Base-by-base conservation (phyloP, 2,329 filamentous ascomycete species). In the Aspergillus sp. region DNA sequence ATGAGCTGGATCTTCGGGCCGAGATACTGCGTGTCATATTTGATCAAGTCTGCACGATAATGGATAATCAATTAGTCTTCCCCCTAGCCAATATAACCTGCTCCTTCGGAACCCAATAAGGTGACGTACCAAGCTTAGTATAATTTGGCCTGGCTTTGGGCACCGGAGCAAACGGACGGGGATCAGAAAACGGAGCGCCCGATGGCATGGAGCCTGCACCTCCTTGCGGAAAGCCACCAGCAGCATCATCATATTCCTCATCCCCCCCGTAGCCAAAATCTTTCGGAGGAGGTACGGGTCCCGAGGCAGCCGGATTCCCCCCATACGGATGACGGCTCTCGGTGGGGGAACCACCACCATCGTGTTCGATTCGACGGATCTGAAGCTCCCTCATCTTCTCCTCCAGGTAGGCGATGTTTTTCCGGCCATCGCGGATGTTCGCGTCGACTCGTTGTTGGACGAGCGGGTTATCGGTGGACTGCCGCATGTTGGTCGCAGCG, bases 1-100 rank as follows among this genome's bases (percentile, higher is more conserved):
- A 98, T 98, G 63, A 97, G 86, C 74, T 98, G 93, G 63, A 98
- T 98, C 58, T 94, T 90, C 51, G 93, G 91, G 30, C 93, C 93
- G 53, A 98, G 84, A 67, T 96, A 88, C 15, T 88, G 87, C 27
- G 90, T 96, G 66, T 98, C 93, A 72, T 94, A 95, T 82, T 97
- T 97, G 74, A 98, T 96, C 54, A 98, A 77, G 72, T 98, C 93
- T 96, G 58, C 7, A 48, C 12, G n/a, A 37, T 30, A 25, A 45
- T 39, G 13, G 17, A n/a, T 7, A 5, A 22, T 38, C 37, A 39
- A 33, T 20, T 39, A 19, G 33, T 19, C 17, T 37, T 19, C 10
- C 22, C 2, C 9, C 3, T 9, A 12, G 2, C 10, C 10, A 22
- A 39, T 12, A 9, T 17, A 15, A 10, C 2, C 15, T 12, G 4